A percentile compares a stretch with the other conserved stretches of the same genome.
phyloP scores from a whole-genome alignment of 495 filamentous ascomycete species.

The Penicillium samsonianum region DNA sequence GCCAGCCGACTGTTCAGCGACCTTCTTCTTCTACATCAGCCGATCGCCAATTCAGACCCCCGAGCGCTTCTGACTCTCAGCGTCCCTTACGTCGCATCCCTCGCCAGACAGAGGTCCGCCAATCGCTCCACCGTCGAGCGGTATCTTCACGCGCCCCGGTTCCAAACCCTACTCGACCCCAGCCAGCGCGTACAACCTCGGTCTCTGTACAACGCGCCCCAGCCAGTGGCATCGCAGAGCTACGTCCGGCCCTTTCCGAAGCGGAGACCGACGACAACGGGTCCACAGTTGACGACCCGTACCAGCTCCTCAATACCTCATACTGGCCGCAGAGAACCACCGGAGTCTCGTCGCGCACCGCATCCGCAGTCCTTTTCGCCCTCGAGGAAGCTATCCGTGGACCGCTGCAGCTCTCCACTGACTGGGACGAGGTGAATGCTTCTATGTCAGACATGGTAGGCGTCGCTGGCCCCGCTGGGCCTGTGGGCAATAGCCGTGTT shows the following conservation, averaged over 20 bases:
- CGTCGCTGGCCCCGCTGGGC: conserved; percentile 46
- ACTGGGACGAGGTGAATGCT: conserved; percentile 87
- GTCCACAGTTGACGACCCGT: conserved; percentile 40
- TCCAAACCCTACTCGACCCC: conserved; percentile 21
- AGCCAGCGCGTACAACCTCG: conserved; percentile 34
- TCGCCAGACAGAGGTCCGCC: conserved; percentile 30
- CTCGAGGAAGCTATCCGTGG: conserved; percentile 88
- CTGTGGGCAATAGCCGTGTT: conserved; percentile 44
- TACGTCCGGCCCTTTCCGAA: conserved; percentile 41
- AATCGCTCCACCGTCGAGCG: conserved; percentile 39
- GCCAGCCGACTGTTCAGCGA: conserved; percentile 51
- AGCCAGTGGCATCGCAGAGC: conserved; percentile 28
- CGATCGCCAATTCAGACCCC: conserved; percentile 44
- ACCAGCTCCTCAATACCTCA: conserved; percentile 38
- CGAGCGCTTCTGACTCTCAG: conserved; percentile 52
- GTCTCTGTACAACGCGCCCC: conserved; percentile 27
- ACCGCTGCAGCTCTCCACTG: conserved; percentile 81
- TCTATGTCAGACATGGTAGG: conserved; percentile 84
- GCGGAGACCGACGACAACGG: conserved; percentile 44
- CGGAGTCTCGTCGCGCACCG: conserved; percentile 63
- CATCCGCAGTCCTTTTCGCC: conserved; percentile 82
- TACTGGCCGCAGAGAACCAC: conserved; percentile 57
- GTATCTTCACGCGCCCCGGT: conserved; percentile 38
- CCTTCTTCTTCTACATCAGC: conserved; percentile 36
- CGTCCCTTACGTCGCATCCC: conserved; percentile 54